Percentiles rank a stretch among this genome's conserved stretches.
These are phyloP conservation scores for Lecanosticta acicola DNA, from an alignment of 2,329 filamentous ascomycete species.

Conservation along the genomic window DNA sequence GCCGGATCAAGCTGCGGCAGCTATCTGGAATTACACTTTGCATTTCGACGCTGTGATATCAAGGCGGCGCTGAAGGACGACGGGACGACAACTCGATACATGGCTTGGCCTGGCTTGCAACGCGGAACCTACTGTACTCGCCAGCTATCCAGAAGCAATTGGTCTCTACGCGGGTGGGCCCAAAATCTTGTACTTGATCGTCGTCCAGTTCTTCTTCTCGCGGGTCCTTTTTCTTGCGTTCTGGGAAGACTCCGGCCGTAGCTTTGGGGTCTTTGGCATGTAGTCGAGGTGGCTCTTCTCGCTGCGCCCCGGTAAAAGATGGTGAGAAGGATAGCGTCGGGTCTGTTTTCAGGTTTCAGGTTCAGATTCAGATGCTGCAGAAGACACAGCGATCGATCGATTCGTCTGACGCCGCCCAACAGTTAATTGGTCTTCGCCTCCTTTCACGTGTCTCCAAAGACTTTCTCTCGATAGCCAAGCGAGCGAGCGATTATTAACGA, in stretches of 20 bases:
- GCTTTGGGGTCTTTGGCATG: conserved; percentile 35
- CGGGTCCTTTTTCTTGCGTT: conserved; percentile 69
- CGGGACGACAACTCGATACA: conserved; percentile 62
- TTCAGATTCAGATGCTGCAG: conserved; percentile 11
- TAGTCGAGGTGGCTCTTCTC: neutral
- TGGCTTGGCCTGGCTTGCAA: conserved; percentile 66
- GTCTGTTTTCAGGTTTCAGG: no score
- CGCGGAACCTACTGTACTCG: conserved; percentile 50
- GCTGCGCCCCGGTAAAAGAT: conserved; percentile 4
- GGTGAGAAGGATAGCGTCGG: conserved; percentile 28
- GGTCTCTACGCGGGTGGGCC: conserved; percentile 73
- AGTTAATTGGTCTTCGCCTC: no score
- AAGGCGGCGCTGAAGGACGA: conserved; percentile 67
- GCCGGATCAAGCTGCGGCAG: conserved; percentile 58
- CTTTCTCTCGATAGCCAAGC: no score
- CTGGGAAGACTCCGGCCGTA: conserved; percentile 61
- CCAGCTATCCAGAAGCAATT: conserved; percentile 62
- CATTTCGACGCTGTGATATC: conserved; percentile 61
- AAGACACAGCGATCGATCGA: conserved; percentile 14
- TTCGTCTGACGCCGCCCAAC: no score
- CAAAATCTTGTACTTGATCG: conserved; percentile 70
- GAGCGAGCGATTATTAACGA: no score
- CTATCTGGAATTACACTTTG: conserved; percentile 69
- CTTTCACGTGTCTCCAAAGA: no score
- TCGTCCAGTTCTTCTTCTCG: conserved; percentile 65